A percentile compares a stretch with the other conserved stretches of the same genome.
Evolutionary conservation across 2,329 filamentous ascomycete genomes (phyloP).

Genomic region (Neopestalotiopsis rosae): DNA sequence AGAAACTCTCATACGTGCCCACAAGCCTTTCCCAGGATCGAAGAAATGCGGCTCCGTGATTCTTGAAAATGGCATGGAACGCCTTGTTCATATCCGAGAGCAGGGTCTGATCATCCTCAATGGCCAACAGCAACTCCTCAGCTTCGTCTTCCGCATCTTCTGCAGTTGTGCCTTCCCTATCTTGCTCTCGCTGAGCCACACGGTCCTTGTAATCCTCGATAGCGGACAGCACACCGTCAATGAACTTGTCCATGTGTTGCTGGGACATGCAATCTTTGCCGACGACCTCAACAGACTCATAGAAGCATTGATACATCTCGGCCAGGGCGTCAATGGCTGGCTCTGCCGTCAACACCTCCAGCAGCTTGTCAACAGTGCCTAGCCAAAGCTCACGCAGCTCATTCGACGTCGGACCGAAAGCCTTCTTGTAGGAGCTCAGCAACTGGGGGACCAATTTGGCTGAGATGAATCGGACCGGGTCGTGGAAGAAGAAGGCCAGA

Average conservation of each 20-base stretch:
- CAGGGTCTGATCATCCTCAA: constrained; percentile 96
- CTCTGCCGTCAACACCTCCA: constrained; percentile 92
- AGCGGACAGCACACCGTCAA: constrained; percentile 82
- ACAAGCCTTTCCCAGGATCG: constrained; percentile 87
- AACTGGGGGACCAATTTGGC: constrained; percentile 94
- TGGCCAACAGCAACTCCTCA: constrained; percentile 85
- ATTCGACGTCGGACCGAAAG: constrained; percentile 79
- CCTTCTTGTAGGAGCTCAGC: constrained; percentile 91
- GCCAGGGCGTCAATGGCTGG: constrained; percentile 95
- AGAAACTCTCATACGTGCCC: constrained; percentile 83
- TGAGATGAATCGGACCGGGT: constrained; percentile 92
- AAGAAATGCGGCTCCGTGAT: constrained; percentile 85
- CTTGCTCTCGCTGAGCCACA: constrained; percentile 82
- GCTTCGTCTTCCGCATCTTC: constrained; percentile 91
- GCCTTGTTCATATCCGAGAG: constrained; percentile 99
- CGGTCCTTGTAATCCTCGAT: constrained; percentile 93
- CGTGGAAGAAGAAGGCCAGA: constrained; percentile 98
- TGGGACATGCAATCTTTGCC: constrained; percentile 81
- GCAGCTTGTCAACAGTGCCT: constrained; percentile 84
- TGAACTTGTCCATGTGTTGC: constrained; percentile 85
- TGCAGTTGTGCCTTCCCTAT: constrained; percentile 72
- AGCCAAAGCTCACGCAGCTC: constrained; percentile 85
- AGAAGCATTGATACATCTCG: constrained; percentile 99
- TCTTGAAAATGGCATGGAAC: constrained; percentile 98
- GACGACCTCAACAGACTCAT: constrained; percentile 94